Base-by-base conservation (phyloP, 331 rosid species). In the Telfairia occidentalis region DNA sequence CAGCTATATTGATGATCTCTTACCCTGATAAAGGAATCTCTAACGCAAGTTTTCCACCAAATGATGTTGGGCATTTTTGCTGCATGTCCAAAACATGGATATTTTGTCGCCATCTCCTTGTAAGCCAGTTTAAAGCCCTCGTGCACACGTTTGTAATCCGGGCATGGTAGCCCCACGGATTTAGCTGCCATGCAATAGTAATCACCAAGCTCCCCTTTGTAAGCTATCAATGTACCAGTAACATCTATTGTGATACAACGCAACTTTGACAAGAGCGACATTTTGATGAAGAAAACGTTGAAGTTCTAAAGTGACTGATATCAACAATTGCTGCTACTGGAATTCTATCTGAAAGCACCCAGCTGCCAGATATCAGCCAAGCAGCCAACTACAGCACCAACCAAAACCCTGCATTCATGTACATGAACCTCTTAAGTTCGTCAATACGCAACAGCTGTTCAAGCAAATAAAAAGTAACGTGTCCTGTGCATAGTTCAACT, bases 111-210 rank as follows among this genome's bases (percentile, higher is more conserved):
- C 98, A 94, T 91, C 9, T 94, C 97, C 84, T 82, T 90, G 77
- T 91, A 88, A 23, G 97, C 98, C 34, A 80, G 78, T 83, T 88
- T 91, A 86, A 94, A 94, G 28, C 96, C 98, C 80, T 94, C 96
- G 1, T 88, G 97, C 75, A 94, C 73, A 35, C 87, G 93, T 76
- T 85, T 86, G 87, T 94, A 94, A 85, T 88, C 97, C 21, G 97
- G 98, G 85, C 97, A 94, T 30, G 95, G 96, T 66, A 72, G 82
- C 72, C 98, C 96, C 13, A 70, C 92, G 54, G 98, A 81, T 86
- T 89, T 94, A 81, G 96, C 97, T 50, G 97, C 96, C 97, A 91
- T 91, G 89, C 98, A 94, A 76, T 91, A 94, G 77, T 91, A 94
- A 84, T 94, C 98, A 73, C 98, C 93, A 54, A 94, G 96, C 71